A percentile compares a stretch with the other conserved stretches of the same genome.
Evolutionary conservation across 345 rosid genomes (phyloP).

Genomic region (Psidium guajava): DNA sequence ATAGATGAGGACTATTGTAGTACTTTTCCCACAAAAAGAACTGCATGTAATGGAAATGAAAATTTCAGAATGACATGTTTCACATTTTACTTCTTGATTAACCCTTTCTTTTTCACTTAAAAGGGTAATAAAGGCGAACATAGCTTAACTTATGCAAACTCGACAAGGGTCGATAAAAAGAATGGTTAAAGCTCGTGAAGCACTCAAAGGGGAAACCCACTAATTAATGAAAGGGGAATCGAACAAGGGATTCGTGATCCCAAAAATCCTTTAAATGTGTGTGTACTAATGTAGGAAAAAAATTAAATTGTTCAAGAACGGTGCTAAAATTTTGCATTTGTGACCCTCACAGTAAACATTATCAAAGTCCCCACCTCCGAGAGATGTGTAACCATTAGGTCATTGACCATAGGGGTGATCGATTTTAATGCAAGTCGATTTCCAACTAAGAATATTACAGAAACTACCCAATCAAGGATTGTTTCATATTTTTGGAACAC

Average conservation of each 20-base stretch:
- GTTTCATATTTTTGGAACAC: not conserved
- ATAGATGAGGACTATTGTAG: no score
- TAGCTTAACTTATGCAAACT: not conserved
- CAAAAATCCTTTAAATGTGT: not conserved
- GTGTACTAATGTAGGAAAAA: not conserved
- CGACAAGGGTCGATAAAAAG: not conserved
- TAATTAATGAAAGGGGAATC: no score
- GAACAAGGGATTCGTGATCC: not conserved
- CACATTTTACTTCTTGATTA: not conserved
- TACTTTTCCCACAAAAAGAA: not conserved
- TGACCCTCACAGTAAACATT: no score
- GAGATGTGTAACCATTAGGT: not conserved
- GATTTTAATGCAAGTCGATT: not conserved
- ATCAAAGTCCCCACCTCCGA: not conserved
- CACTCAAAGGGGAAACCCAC: not conserved
- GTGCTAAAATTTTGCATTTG: not conserved
- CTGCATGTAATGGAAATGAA: not conserved
- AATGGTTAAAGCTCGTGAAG: not conserved
- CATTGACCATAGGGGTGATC: not conserved
- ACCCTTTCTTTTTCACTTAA: not conserved
- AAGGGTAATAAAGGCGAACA: not conserved
- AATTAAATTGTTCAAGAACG: not conserved
- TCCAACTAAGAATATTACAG: not conserved
- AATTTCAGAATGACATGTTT: not conserved
- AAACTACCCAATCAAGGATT: not conserved